Percentiles rank a stretch among this genome's conserved stretches.
Conservation (phyloP, 768 basidiomycete genomes). For the Xerocomellus chrysenteron region DNA sequence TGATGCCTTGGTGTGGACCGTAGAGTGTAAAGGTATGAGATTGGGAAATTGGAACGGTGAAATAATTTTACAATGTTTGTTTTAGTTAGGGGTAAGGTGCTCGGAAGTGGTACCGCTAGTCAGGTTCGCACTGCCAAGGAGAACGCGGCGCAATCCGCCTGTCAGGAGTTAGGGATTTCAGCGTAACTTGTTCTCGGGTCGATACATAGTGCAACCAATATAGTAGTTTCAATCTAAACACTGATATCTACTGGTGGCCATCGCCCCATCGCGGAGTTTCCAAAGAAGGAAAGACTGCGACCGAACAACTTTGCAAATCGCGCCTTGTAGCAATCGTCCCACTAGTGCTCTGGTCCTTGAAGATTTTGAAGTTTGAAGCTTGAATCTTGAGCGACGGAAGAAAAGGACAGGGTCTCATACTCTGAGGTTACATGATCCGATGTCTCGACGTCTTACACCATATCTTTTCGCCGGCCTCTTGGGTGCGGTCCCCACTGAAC, state of each 20-base stretch:
- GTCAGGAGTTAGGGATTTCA: conserved; percentile 31
- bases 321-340: background rate
- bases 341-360: background rate
- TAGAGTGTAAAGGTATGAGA: conserved; percentile 55
- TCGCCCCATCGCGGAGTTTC: conserved; percentile 31
- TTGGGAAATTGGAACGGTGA: background rate
- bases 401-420: background rate
- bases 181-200: conserved; percentile 3
- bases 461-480: conserved; percentile 55
- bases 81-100: conserved; percentile 47
- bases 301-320: conserved; percentile 2
- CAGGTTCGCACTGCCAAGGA: conserved; percentile 50
- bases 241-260: too few relatives aligned
- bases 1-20: conserved; percentile 47
- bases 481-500: conserved; percentile 38
- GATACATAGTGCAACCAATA: conserved; percentile 1
- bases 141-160: conserved; percentile 45
- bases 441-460: conserved; percentile 46
- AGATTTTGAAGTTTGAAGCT: background rate
- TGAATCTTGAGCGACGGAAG: background rate
- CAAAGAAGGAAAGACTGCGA: conserved; percentile 14
- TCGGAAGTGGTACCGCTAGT: conserved; percentile 45
- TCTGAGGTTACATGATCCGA: background rate
- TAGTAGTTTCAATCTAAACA: background rate
- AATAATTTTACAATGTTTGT: conserved; percentile 1